Conservation (phyloP, 108 stramenopile genomes). For the Cyclostephanos invisitatus region DNA sequence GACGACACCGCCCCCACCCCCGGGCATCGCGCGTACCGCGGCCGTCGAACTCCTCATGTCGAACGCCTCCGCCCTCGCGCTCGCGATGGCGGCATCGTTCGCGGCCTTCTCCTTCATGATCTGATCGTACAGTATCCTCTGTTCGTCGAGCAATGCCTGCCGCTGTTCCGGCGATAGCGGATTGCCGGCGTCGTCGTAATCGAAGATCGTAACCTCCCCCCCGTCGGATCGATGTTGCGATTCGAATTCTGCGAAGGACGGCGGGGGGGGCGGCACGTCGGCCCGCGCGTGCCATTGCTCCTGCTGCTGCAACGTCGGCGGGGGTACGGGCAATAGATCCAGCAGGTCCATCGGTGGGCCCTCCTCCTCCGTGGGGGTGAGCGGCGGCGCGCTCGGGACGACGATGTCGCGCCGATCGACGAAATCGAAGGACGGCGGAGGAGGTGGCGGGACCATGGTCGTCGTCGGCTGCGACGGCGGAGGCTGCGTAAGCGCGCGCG, state of each 20-base stretch:
- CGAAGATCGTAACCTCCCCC: conserved; percentile 17
- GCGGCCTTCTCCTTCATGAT: conserved; percentile 64
- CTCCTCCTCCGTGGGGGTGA: conserved; percentile 1
- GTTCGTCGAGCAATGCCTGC: conserved; percentile 71
- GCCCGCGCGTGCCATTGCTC: background rate
- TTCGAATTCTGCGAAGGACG: conserved; percentile 62
- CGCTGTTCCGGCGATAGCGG: conserved; percentile 57
- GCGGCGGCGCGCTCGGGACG: conserved; percentile 20
- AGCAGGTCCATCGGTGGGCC: background rate
- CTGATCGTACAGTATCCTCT: conserved; percentile 66
- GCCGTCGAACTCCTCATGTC: conserved; percentile 34
- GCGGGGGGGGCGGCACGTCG: conserved; percentile 51
- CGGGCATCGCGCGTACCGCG: conserved; percentile 11
- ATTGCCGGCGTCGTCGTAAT: conserved; percentile 48
- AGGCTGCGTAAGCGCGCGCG: conserved; percentile 9
- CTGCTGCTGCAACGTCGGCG: conserved; percentile 36
- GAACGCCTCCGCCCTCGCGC: conserved; percentile 37
- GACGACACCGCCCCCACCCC: background rate
- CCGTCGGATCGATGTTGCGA: background rate
- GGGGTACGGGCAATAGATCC: conserved; percentile 30
- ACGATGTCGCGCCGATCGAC: conserved; percentile 13
- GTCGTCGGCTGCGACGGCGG: conserved; percentile 15
- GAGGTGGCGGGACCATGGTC: background rate
- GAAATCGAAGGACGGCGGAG: conserved; percentile 62
- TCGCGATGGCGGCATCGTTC: conserved; percentile 56